Evolutionary conservation across 257 asterid species (phyloP), one percentile per base, ranked within the genome.

Genomic region (Jaltomata sinuosa): DNA sequence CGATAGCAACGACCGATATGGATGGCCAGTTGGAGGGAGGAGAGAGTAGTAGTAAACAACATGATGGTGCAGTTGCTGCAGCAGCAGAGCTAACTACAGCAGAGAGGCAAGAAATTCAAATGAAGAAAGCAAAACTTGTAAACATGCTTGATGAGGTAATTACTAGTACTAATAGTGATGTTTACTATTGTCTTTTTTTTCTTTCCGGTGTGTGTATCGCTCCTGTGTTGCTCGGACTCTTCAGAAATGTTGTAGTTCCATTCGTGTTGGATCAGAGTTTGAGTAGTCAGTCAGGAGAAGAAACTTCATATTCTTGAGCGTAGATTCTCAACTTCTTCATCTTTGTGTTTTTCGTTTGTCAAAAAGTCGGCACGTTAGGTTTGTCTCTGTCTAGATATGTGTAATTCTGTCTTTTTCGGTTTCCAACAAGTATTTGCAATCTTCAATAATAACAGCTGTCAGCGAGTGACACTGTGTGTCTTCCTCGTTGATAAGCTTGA

Each of bases 131-230:
- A 1, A 96, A 96, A 79, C 98, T 96, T 11, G 95, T 96, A 18
- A 94, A 94, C 95, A 94, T 96, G 98, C 99, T 96, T 67, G 98
- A 96, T 85, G 99, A 96, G 98, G 99, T 96, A 68, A 53, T 53
- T 53, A 52, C n/a, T 57, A n/a, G 12, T 53, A n/a, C n/a, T n/a
- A n/a, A n/a, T n/a, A n/a, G n/a, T n/a, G n/a, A n/a, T n/a, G n/a
- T n/a, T n/a, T n/a, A n/a, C n/a, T n/a, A n/a, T n/a, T n/a, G n/a
- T n/a, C 0, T 2, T 54, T 8, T 54, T 21, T 8, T 3, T 31
- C 4, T 64, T 16, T 27, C 16, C 8, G 9, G 29, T 8, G 14
- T 7, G n/a, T n/a, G n/a, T n/a, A n/a, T n/a, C n/a, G n/a, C n/a
- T n/a, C 1, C 19, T 14, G 4, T 12, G 53, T 49, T 12, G 53